phyloP scores from a whole-genome alignment of 768 basidiomycete species.

The Phanerodontia chrysosporium region DNA sequence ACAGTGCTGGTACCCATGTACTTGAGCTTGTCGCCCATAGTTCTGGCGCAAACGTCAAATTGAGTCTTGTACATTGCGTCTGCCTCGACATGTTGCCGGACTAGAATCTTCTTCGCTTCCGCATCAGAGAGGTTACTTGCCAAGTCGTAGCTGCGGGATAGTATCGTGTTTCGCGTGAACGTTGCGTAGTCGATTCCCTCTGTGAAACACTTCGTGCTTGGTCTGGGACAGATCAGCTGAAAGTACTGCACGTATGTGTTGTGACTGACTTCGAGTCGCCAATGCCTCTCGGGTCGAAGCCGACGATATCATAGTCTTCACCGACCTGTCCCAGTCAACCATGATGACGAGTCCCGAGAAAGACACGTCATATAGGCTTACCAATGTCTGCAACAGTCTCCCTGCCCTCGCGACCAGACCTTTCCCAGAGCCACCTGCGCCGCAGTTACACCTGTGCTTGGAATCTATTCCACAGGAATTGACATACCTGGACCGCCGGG shows the following conservation, averaged over 20 bases:
- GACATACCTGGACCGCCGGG: slow-evolving; percentile 28
- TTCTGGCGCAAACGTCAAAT: slow-evolving; percentile 23
- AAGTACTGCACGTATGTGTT: not conserved
- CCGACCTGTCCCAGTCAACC: slow-evolving; percentile 13
- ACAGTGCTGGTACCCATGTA: slow-evolving; percentile 31
- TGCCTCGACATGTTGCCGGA: slow-evolving; percentile 18
- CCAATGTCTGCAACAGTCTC: slow-evolving; percentile 12
- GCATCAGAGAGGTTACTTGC: slow-evolving; percentile 20
- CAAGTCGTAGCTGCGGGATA: slow-evolving; percentile 23
- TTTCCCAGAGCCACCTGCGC: slow-evolving; percentile 17
- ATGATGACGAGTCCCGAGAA: no score
- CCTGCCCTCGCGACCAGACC: slow-evolving; percentile 10
- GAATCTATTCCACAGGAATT: no score
- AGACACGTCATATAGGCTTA: not conserved
- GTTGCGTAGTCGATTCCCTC: slow-evolving; percentile 18
- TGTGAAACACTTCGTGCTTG: slow-evolving; percentile 24
- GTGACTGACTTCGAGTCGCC: slow-evolving; percentile 24
- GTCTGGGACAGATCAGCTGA: slow-evolving; percentile 12
- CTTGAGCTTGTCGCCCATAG: slow-evolving; percentile 24
- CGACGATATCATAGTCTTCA: slow-evolving; percentile 24
- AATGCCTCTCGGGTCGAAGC: slow-evolving; percentile 31
- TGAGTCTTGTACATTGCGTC: slow-evolving; percentile 22
- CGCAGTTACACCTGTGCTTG: no score
- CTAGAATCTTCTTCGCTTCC: slow-evolving; percentile 17
- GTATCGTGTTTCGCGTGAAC: slow-evolving; percentile 24